Evolutionary conservation across 768 basidiomycete genomes (phyloP), one percentile per base, ranked within the genome.

Genomic region (Xerocomus spinulosus): DNA sequence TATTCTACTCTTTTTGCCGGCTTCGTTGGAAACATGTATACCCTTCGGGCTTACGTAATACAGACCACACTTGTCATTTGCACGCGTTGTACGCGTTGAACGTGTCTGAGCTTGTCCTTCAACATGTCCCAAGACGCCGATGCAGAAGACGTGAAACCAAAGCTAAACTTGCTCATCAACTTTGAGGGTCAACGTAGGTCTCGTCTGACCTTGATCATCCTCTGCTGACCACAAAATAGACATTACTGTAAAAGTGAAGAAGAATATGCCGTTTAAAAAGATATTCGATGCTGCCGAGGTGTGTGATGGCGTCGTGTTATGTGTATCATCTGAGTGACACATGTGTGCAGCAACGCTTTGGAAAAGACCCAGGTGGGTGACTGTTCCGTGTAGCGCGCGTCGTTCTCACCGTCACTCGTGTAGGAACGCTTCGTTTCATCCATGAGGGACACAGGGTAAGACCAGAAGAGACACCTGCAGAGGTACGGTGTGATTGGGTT

Each of bases 241-340:
- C 9, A 79, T 83, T 25, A 82, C 79, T 5, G 77, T 87, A 4
- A 85, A 85, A 61, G 83, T 85, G 10, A 84, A 81, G 50, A 51
- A 73, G 1, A 78, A 76, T 29, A 85, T 78, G 72, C 69, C 71
- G n/a, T 83, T 86, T 54, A 62, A 68, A 32, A 85, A 85, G 64
- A 78, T 85, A 21, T 85, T 86, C 48, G 74, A 80, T 15, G 83
- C 81, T 14, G 79, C 80, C 2, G 80, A 83, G 73, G 84, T 84
- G 54, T 20, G 77, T 69, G 3, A 1, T 23, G 14, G 1, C 25
- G 9, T n/a, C n/a, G n/a, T 28, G 21, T 34, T 20, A 15, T 13
- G 29, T 18, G 9, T 38, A 29, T 29, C 2, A n/a, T 32, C 32
- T 42, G 28, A 50, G 4, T 14, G 49, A 24, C 35, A 18, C 42